Base-by-base conservation (phyloP, 805 yeast species). In the Wickerhamiella allomyrinae region DNA sequence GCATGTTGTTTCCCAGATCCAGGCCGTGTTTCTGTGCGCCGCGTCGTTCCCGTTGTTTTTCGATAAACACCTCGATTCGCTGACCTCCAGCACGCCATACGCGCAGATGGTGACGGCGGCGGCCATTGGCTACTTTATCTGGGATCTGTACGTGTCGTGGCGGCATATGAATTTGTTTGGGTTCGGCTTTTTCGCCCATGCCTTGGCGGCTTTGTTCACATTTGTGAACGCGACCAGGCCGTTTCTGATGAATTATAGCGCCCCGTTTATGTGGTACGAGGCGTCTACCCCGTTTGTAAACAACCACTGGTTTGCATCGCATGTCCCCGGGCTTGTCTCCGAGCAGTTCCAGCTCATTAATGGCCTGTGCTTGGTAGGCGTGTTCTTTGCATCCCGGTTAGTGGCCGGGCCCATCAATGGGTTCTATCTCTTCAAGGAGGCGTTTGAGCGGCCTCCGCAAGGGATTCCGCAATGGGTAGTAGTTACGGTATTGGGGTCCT, bases 201-300 rank as follows among this genome's bases (percentile, higher is more conserved):
- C 93, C 0, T 51, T 74, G 33, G 86, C 87, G 1, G 85, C 97
- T 0, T 59, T 85, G 42, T 72, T 71, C 53, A 94, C 84, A 31
- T 83, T 87, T 57, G 54, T 62, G 2, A 60, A 73, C 41, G 68
- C 84, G 2, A 67, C 81, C 46, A 58, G 67, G 24, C 95, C 95
- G 3, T 82, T 77, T 59, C 74, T 84, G 56, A 76, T 79, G 60
- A 79, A 86, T 40, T 79, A 81, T 75, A 71, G 82, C 21, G 89
- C 94, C 1, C 75, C 78, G 17, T 91, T 87, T 58, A 68, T 91
- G 52, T 58, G 82, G 39, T 91, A 81, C 60, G 98, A 91, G 62
- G 70, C 82, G 33, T 79, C 94, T 37, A 83, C 96, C 2, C 97
- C 97, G 7, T 91, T 91, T 62, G 95, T 91, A 47, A 93, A 91